Base-by-base conservation (phyloP, 2,329 filamentous ascomycete species). In the Hysterium pulicare region DNA sequence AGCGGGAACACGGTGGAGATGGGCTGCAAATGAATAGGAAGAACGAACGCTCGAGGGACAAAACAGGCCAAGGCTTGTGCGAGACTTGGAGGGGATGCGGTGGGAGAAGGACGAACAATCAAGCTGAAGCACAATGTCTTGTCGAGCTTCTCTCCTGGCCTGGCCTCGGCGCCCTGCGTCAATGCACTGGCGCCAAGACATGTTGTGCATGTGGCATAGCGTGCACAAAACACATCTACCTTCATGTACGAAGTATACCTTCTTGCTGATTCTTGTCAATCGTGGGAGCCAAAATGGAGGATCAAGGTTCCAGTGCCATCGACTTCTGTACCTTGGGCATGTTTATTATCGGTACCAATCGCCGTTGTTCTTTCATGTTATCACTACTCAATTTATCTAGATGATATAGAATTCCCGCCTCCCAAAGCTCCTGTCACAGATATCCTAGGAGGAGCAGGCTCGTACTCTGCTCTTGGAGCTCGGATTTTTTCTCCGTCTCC, bases 401-500 rank as follows among this genome's bases (percentile, higher is more conserved):
- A 97, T 73, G 88, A 96, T 47, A 97, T 97, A 57, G 86, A 96
- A 56, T 95, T 89, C 58, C 74, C 80, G 23, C 83, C 84, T 3
- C 81, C 85, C 32, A 82, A 71, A 42, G 78, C 84, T 4, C 76
- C 84, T 10, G 84, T 86, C 30, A 80, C 78, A 55, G 78, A 91
- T 59, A 78, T 96, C 16, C 75, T 93, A n/a, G 93, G 93, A 40
- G 93, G 93, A 19, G 93, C 86, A 21, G 93, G 90, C 20, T 80
- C 90, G 2, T 97, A 87, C 65, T 84, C 87, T 7, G 89, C 90
- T 6, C 73, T 97, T 5, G 93, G 93, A 16, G 93, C 93, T 15
- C 86, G 93, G 23, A 75, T 98, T 37, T 86, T 95, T 63, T 91
- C 89, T 4, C 87, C 88, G 2, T 76, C 82, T 3, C 59, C 67